These are phyloP conservation scores for Xylaria sp. DNA, from an alignment of 2,329 filamentous ascomycete genomes.

Conservation along the genomic window DNA sequence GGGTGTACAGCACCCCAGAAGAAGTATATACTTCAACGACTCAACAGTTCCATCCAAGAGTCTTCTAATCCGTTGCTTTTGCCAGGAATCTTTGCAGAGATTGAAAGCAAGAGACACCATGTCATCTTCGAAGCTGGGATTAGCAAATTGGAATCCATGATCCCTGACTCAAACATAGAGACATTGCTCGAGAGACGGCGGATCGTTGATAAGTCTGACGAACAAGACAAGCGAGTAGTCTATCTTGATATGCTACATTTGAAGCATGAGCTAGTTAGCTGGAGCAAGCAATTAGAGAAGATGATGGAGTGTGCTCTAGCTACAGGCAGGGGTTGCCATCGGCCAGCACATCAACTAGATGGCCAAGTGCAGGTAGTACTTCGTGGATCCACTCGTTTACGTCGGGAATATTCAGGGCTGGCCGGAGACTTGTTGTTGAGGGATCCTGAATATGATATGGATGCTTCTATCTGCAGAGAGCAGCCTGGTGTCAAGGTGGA, in stretches of 20 bases:
- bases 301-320: background rate
- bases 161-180: background rate
- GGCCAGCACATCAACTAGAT: no score
- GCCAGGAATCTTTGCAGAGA: conserved; percentile 38
- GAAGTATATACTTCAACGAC: conserved; percentile 18
- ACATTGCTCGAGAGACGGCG: background rate
- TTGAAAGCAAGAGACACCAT: conserved; percentile 35
- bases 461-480: no score
- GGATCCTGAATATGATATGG: no score
- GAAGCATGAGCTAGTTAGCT: conserved; percentile 31
- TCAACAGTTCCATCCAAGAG: conserved; percentile 2
- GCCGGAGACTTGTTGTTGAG: no score
- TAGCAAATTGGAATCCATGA: conserved; percentile 25
- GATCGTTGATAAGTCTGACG: background rate
- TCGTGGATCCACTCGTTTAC: no score
- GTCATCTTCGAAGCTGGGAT: conserved; percentile 24
- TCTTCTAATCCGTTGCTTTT: conserved; percentile 37
- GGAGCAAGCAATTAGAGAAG: conserved; percentile 24
- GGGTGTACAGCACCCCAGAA: conserved; percentile 24
- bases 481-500: background rate
- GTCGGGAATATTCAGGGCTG: no score
- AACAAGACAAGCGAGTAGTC: conserved; percentile 25
- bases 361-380: no score
- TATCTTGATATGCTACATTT: conserved; percentile 31
- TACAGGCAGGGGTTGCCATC: background rate